These are phyloP conservation scores for Skeletonema grethae DNA, from an alignment of 108 stramenopile genomes.

Conservation along the genomic window DNA sequence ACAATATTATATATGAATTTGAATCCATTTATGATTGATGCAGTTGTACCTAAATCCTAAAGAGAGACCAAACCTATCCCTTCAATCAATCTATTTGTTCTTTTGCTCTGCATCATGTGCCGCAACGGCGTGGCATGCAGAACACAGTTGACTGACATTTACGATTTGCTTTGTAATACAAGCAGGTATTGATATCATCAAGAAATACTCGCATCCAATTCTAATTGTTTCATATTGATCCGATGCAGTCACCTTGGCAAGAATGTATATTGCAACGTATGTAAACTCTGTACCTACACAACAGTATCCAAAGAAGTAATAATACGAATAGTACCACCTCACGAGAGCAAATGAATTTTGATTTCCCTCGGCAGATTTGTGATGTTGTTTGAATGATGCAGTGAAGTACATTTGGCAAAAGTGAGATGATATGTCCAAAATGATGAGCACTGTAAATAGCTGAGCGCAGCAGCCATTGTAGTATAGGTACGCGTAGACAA, in stretches of 20 bases:
- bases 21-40: background rate
- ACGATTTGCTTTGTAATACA: conserved; percentile 85
- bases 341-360: conserved; percentile 85
- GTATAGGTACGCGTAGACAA: background rate
- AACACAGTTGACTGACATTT: conserved; percentile 82
- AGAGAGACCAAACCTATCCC: background rate
- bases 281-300: conserved; percentile 95
- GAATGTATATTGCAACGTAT: conserved; percentile 67
- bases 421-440: conserved; percentile 86
- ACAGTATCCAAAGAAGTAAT: conserved; percentile 94
- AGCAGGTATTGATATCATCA: conserved; percentile 64
- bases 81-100: conserved; percentile 19
- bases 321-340: conserved; percentile 91
- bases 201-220: conserved; percentile 32
- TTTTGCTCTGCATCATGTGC: conserved; percentile 61
- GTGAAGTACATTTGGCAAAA: conserved; percentile 96
- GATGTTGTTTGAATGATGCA: conserved; percentile 74
- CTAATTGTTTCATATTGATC: conserved; percentile 19
- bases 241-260: conserved; percentile 16
- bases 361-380: conserved; percentile 93
- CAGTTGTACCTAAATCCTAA: background rate
- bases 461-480: conserved; percentile 1
- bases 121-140: conserved; percentile 86
- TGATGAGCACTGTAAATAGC: conserved; percentile 60
- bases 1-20: background rate